phyloP scores from a whole-genome alignment of 1,139 yeast species.

The Geotrichum macrosporum region DNA sequence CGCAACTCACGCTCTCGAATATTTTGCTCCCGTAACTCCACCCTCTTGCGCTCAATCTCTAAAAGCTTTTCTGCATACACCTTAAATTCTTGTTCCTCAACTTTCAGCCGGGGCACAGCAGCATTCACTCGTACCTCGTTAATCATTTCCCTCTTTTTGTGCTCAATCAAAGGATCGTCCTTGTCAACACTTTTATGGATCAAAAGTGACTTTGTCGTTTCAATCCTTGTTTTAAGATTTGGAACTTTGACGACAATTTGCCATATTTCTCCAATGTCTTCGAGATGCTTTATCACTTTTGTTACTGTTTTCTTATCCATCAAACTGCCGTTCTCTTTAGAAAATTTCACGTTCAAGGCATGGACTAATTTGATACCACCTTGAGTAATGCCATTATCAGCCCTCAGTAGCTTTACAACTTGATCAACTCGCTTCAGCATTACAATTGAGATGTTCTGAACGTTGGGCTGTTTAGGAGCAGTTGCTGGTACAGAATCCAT shows the following conservation, averaged over 20 bases:
- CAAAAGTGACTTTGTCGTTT: conserved; percentile 25
- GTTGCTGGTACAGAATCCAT: not conserved
- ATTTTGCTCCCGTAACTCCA: conserved; percentile 5
- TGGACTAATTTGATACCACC: conserved; percentile 31
- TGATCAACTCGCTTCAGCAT: conserved; percentile 33
- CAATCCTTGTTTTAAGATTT: conserved; percentile 21
- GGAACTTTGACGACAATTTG: conserved; percentile 26
- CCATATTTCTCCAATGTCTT: conserved; percentile 28
- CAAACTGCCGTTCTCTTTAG: conserved; percentile 27
- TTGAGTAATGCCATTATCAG: conserved; percentile 36
- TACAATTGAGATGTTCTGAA: conserved; percentile 8
- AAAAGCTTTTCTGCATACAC: conserved; percentile 11
- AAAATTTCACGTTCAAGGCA: conserved; percentile 28
- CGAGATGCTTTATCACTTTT: conserved; percentile 30
- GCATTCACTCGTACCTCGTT: conserved; percentile 6
- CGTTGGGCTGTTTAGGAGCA: not conserved
- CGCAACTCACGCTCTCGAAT: conserved; percentile 1
- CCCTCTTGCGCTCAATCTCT: conserved; percentile 7
- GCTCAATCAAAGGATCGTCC: conserved; percentile 22
- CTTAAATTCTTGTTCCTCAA: conserved; percentile 15
- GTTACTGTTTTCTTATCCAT: conserved; percentile 38
- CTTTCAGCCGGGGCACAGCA: not conserved
- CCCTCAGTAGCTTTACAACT: conserved; percentile 33
- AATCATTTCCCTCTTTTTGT: conserved; percentile 9
- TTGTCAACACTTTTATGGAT: conserved; percentile 25